Evolutionary conservation across 176 grass and related monocot genomes (phyloP).

Genomic region (Juncus effusus): DNA sequence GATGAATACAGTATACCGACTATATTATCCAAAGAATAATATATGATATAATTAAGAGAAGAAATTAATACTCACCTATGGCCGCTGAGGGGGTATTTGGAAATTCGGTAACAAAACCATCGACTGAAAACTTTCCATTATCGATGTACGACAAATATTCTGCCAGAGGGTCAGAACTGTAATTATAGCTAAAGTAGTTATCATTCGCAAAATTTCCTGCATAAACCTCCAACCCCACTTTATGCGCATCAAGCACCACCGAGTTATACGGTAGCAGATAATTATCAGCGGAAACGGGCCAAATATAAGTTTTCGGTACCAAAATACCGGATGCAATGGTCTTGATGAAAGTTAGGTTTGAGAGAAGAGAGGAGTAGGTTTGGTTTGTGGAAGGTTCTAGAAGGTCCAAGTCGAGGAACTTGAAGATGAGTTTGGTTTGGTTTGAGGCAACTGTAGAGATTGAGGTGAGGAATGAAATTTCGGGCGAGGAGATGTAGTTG

Average conservation of each 20-base stretch:
- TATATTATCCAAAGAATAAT: conserved; percentile 7
- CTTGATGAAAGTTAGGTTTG: conserved; percentile 86
- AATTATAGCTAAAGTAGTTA: conserved; percentile 59
- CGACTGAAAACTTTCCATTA: conserved; percentile 77
- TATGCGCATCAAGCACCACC: conserved; percentile 74
- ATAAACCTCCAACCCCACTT: conserved; percentile 81
- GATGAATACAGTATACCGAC: conserved; percentile 4
- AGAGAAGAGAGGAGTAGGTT: conserved; percentile 67
- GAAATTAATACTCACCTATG: conserved; percentile 42
- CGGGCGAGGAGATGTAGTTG: conserved; percentile 83
- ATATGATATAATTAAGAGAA: no score
- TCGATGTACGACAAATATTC: conserved; percentile 78
- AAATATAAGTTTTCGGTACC: conserved; percentile 83
- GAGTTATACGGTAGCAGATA: conserved; percentile 59
- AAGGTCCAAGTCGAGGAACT: conserved; percentile 49
- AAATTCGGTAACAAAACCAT: conserved; percentile 86
- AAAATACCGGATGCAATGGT: conserved; percentile 88
- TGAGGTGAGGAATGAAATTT: conserved; percentile 57
- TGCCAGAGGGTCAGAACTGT: conserved; percentile 77
- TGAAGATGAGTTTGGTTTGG: conserved; percentile 73
- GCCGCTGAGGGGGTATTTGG: conserved; percentile 70
- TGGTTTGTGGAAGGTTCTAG: conserved; percentile 56
- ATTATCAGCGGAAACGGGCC: conserved; percentile 67
- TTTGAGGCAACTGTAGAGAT: conserved; percentile 41
- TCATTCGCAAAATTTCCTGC: conserved; percentile 80